phyloP scores from a whole-genome alignment of 805 yeast genomes.

The Wickerhamomyces sydowiorum region DNA sequence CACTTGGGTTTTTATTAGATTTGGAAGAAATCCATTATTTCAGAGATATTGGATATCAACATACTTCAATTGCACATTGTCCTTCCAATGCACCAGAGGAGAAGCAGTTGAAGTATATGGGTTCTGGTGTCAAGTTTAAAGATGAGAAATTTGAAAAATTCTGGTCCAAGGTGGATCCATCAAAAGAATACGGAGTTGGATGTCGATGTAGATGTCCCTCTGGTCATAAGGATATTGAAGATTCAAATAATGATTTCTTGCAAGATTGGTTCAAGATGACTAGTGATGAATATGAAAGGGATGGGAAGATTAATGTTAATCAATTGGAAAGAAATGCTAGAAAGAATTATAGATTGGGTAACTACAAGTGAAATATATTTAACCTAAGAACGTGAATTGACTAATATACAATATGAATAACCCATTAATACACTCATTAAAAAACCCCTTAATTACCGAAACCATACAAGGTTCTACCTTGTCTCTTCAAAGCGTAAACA shows the following conservation, averaged over 20 bases:
- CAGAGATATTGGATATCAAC: slow-evolving; percentile 87
- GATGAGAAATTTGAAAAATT: slow-evolving; percentile 17
- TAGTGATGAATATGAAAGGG: slow-evolving; percentile 22
- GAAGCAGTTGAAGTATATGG: slow-evolving; percentile 42
- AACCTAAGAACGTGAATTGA: neutral
- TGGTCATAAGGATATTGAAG: slow-evolving; percentile 48
- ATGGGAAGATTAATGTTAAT: slow-evolving; percentile 21
- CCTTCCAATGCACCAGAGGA: slow-evolving; percentile 49
- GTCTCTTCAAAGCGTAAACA: slow-evolving; percentile 99
- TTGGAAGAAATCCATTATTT: slow-evolving; percentile 78
- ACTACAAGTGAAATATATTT: neutral
- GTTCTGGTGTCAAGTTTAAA: slow-evolving; percentile 24
- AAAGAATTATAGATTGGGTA: slow-evolving; percentile 2
- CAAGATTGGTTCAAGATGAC: slow-evolving; percentile 42
- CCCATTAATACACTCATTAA: too few species aligned
- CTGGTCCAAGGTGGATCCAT: slow-evolving; percentile 28
- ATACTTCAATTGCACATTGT: slow-evolving; percentile 78
- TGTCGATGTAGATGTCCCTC: slow-evolving; percentile 82
- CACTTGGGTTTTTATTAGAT: slow-evolving; percentile 69
- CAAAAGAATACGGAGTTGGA: slow-evolving; percentile 53
- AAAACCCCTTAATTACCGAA: slow-evolving; percentile 83
- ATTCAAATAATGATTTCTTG: slow-evolving; percentile 46
- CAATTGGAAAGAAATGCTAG: slow-evolving; percentile 22
- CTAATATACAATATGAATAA: neutral
- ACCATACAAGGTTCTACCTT: slow-evolving; percentile 99